Percentiles rank a stretch among this genome's conserved stretches.
These are phyloP conservation scores for Phytopythium litorale DNA, from an alignment of 352 stramenopile genomes.

Conservation along the genomic window DNA sequence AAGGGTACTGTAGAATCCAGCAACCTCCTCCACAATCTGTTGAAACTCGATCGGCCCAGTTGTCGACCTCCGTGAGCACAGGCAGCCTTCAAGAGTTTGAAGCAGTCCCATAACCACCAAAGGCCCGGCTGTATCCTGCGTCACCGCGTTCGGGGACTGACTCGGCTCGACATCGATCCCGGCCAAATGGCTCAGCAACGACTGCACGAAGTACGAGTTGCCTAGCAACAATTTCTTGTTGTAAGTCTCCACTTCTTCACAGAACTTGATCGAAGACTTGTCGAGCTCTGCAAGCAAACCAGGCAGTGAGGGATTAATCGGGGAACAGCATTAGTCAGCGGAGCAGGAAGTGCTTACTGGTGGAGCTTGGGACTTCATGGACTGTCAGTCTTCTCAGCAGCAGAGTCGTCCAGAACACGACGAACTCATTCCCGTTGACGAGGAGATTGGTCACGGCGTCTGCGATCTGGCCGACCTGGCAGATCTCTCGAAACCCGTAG, in stretches of 20 bases:
- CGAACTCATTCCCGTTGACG: conserved; percentile 77
- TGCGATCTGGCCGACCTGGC: conserved; percentile 67
- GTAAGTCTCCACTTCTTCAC: conserved; percentile 60
- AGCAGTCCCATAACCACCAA: conserved; percentile 91
- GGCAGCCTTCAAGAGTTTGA: conserved; percentile 86
- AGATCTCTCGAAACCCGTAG: conserved; percentile 83
- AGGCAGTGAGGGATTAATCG: not conserved
- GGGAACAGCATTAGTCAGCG: conserved; percentile 7
- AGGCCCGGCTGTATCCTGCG: conserved; percentile 31
- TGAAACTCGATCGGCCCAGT: conserved; percentile 73
- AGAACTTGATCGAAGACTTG: conserved; percentile 50
- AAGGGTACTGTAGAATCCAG: conserved; percentile 75
- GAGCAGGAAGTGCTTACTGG: conserved; percentile 32
- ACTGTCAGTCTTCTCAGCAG: conserved; percentile 60
- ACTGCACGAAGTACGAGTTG: conserved; percentile 63
- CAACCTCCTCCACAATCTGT: conserved; percentile 50
- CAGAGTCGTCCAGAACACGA: conserved; percentile 84
- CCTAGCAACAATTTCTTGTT: conserved; percentile 78
- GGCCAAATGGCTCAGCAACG: conserved; percentile 57
- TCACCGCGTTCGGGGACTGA: not conserved
- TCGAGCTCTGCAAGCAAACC: conserved; percentile 35
- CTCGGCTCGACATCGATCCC: conserved; percentile 46
- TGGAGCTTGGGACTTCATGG: conserved; percentile 31
- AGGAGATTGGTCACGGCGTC: conserved; percentile 79
- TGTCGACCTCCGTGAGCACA: conserved; percentile 88